Conservation (phyloP, 345 rosid genomes). For the Capsella bursapastoris region DNA sequence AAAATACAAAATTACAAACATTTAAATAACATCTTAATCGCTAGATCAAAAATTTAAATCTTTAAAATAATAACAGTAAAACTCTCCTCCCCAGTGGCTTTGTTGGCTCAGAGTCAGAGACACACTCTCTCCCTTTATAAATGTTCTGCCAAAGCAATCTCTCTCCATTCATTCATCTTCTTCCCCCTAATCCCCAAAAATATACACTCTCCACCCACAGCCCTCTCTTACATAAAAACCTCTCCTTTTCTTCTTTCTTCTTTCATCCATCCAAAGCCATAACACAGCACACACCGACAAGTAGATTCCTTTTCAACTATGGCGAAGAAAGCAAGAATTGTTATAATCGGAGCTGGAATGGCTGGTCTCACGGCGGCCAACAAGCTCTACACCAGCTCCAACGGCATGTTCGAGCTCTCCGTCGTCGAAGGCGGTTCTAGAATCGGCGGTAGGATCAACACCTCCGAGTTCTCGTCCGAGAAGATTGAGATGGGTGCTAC, state of each 20-base stretch:
- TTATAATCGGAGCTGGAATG: constrained; percentile 98
- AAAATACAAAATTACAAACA: no score
- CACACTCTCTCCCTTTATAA: constrained; percentile 38
- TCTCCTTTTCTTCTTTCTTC: constrained; percentile 18
- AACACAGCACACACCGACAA: constrained; percentile 30
- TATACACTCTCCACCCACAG: background rate
- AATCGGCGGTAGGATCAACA: constrained; percentile 92
- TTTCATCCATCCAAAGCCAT: background rate
- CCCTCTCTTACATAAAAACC: background rate
- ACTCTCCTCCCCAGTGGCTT: background rate
- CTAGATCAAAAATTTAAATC: background rate
- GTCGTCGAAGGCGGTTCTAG: constrained; percentile 89
- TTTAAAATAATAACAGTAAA: background rate
- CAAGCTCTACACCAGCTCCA: constrained; percentile 68
- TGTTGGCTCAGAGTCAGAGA: background rate
- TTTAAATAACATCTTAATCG: no score
- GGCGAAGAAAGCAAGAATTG: constrained; percentile 90
- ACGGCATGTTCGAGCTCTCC: constrained; percentile 68
- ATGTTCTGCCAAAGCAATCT: constrained; percentile 39
- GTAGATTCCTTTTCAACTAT: constrained; percentile 42
- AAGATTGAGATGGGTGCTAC: constrained; percentile 98
- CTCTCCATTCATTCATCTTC: constrained; percentile 46
- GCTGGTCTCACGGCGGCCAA: constrained; percentile 95
- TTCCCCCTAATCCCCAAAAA: constrained; percentile 37
- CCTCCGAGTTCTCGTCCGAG: constrained; percentile 85